Conservation (phyloP, 495 filamentous ascomycete species). For the Neurospora hispaniola region DNA sequence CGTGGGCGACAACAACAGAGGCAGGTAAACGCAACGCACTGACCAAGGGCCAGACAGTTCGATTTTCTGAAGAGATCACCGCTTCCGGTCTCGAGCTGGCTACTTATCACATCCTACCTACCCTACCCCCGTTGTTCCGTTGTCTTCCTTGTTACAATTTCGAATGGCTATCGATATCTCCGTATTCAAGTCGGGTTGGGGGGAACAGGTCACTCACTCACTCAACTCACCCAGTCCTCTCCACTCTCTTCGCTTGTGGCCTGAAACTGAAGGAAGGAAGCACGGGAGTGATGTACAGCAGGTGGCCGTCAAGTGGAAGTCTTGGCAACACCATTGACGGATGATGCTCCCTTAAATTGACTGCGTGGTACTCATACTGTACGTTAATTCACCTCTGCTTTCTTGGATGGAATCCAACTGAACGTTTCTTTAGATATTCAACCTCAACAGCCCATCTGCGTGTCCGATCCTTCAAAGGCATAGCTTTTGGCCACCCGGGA, state of each 20-base stretch:
- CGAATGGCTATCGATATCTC: neutral
- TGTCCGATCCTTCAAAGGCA: neutral
- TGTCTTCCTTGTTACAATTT: neutral
- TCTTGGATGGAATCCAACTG: neutral
- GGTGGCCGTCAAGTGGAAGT: neutral
- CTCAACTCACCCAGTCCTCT: neutral
- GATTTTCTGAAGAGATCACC: neutral
- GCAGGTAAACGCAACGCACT: neutral
- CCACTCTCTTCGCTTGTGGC: neutral
- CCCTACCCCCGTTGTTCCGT: neutral
- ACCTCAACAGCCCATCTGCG: neutral
- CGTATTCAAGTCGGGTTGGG: neutral
- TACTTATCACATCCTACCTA: neutral
- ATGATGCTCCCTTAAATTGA: neutral
- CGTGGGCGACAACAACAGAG: neutral
- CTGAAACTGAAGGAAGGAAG: neutral
- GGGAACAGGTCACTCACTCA: neutral
- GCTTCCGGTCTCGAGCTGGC: neutral
- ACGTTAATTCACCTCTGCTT: neutral
- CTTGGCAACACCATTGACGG: neutral
- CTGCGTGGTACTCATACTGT: neutral
- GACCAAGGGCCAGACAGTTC: neutral
- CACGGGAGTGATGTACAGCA: neutral
- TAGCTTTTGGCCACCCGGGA: neutral
- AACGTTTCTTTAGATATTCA: neutral